A percentile compares a stretch with the other conserved stretches of the same genome.
These are phyloP conservation scores for Suillus luteus DNA, from an alignment of 768 basidiomycete species.

Conservation along the genomic window DNA sequence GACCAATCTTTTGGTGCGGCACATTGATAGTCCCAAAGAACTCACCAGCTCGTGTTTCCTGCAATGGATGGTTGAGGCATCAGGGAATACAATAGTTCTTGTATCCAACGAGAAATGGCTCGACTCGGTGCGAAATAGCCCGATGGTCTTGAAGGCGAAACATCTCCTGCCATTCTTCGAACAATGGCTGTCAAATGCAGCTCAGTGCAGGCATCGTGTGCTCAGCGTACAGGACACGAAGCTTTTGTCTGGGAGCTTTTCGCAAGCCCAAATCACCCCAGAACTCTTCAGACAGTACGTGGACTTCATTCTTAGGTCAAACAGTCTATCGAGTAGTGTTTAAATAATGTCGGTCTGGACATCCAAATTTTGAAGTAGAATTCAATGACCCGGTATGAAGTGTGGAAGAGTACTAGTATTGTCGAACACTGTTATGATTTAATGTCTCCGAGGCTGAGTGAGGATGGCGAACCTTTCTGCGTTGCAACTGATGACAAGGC, in stretches of 20 bases:
- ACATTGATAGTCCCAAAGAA: neutral
- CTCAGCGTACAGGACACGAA: neutral
- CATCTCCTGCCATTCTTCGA: neutral
- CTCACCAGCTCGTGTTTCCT: neutral
- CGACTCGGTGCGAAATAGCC: neutral
- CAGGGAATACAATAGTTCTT: neutral
- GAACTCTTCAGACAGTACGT: neutral
- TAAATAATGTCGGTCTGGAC: neutral
- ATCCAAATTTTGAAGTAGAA: no score
- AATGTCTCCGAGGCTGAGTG: no score
- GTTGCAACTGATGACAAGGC: no score
- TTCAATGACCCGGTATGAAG: no score
- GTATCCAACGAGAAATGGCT: constrained; percentile 1
- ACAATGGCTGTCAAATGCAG: neutral
- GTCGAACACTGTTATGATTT: no score
- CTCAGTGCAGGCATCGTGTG: neutral
- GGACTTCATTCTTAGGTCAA: neutral
- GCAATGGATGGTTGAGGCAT: neutral
- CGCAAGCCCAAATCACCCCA: neutral
- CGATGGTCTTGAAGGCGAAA: neutral
- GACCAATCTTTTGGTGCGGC: neutral
- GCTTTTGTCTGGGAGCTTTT: neutral
- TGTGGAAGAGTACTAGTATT: no score
- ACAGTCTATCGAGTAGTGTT: neutral
- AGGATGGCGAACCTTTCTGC: no score